Base-by-base conservation (phyloP, 2,329 filamentous ascomycete species). In the Ceratocystis variospora region DNA sequence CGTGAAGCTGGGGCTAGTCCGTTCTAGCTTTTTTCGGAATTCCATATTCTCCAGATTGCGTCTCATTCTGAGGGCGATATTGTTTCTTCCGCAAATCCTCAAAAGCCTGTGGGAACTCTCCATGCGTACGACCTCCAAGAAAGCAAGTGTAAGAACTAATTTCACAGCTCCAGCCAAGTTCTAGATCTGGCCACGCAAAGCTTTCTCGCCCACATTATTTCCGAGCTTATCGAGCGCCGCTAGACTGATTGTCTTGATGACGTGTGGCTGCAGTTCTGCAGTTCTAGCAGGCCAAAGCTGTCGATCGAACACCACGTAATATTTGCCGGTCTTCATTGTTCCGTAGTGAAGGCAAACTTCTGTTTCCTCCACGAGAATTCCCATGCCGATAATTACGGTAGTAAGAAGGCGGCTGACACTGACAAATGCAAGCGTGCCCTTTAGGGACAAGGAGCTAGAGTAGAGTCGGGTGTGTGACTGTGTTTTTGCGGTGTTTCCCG, bases 161-260 rank as follows among this genome's bases (percentile, higher is more conserved):
- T 41, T 41, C 10, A 10, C 3, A 41, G 37, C 37, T 41, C 37
- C 37, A 37, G 33, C 2, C 33, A 37, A 37, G 8, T 10, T 37
- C 8, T 7, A 41, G 37, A 41, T 15, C 37, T 12, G 37, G 10
- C 8, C 37, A 33, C 6, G 31, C 31, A 79, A 88, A 0, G 86
- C 87, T 72, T 89, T 86, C 68, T 87, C 87, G 28, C 84, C 87
- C 50, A 89, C 88, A 72, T 88, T 88, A 73, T 87, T 89, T 81
- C 84, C 0, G 83, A 86, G 1, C 87, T 41, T 41, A 41, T 41
- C 86, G 0, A 87, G 86, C 0, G 89, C 77, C 3, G 88, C 76
- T 1, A 89, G 77, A 28, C 82, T 85, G 0, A 85, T 87, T 0
- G 86, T 89, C 0, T 87, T 88, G 77, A 89, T 88, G 69, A 85